Evolutionary conservation across 768 basidiomycete genomes (phyloP).

Genomic region (Boletus pseudo-olivaceus): DNA sequence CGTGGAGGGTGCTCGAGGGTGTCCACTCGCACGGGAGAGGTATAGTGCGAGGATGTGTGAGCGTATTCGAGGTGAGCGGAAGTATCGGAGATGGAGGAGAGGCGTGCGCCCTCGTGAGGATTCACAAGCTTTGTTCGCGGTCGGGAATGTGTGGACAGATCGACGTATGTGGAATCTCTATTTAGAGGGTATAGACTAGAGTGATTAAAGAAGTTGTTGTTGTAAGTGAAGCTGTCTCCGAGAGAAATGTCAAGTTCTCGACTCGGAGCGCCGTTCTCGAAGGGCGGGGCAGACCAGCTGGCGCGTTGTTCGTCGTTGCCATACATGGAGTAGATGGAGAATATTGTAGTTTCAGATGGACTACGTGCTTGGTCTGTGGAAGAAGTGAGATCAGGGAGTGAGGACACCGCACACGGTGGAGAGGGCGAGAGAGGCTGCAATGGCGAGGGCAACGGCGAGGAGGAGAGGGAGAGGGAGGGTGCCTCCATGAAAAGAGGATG

Average conservation of each 20-base stretch:
- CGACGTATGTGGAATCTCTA: constrained; percentile 29
- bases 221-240: constrained; percentile 33
- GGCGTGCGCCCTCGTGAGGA: constrained; percentile 20
- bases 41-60: constrained; percentile 19
- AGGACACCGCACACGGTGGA: constrained; percentile 28
- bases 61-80: constrained; percentile 20
- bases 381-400: constrained; percentile 13
- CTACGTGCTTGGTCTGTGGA: constrained; percentile 42
- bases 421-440: constrained; percentile 21
- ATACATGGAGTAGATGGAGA: constrained; percentile 88
- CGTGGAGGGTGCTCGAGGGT: constrained; percentile 26
- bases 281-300: constrained; percentile 45
- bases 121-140: constrained; percentile 19
- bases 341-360: constrained; percentile 72
- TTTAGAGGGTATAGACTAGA: constrained; percentile 14
- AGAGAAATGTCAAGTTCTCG: constrained; percentile 37
- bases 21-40: constrained; percentile 11
- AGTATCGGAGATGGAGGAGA: constrained; percentile 26
- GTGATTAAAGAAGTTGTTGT: constrained; percentile 30
- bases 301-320: constrained; percentile 50
- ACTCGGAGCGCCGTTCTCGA: constrained; percentile 30
- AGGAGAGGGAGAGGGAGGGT: constrained; percentile 22
- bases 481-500: constrained; percentile 36
- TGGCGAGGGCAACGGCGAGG: constrained; percentile 32
- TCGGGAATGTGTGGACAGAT: constrained; percentile 27